These are phyloP conservation scores for Marvania coccoides DNA, from an alignment of 139 green algal species.

Conservation along the genomic window DNA sequence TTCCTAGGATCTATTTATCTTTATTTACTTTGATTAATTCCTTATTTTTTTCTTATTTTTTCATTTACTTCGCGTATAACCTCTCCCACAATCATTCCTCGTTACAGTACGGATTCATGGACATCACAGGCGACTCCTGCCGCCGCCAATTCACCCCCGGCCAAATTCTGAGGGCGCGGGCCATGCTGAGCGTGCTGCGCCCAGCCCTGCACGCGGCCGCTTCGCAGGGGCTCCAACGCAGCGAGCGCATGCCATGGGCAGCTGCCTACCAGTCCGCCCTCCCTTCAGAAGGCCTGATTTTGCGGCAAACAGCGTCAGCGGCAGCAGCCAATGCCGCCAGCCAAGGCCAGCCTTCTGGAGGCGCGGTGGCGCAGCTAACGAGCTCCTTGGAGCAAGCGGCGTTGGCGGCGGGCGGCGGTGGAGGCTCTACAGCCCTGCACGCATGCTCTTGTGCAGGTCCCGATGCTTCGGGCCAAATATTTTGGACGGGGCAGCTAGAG, in stretches of 20 bases:
- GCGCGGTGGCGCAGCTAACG: not conserved
- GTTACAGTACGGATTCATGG: slow-evolving; percentile 4
- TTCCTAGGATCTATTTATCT: too few relatives aligned
- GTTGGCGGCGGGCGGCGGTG: not conserved
- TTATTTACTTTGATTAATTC: too few relatives aligned
- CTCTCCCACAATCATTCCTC: too few relatives aligned
- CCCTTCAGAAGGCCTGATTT: not conserved
- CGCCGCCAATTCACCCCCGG: slow-evolving; percentile 11
- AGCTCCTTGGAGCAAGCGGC: not conserved
- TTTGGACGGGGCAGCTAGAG: slow-evolving; percentile 13
- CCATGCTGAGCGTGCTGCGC: slow-evolving; percentile 13
- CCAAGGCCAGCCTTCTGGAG: not conserved
- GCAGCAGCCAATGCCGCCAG: not conserved
- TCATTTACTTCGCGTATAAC: too few relatives aligned
- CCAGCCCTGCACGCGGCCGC: slow-evolving; percentile 1
- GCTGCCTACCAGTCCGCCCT: slow-evolving; percentile 14
- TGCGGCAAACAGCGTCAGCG: not conserved
- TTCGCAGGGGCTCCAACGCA: not conserved
- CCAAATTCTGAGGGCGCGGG: slow-evolving; percentile 13
- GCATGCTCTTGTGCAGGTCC: slow-evolving; percentile 5
- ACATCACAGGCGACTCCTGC: slow-evolving; percentile 15
- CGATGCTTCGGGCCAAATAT: not conserved
- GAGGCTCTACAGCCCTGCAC: not conserved
- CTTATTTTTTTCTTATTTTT: too few relatives aligned
- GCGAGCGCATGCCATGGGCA: not conserved